Evolutionary conservation across 2,329 filamentous ascomycete species (phyloP), one percentile per base, ranked within the genome.

Genomic region (Meredithiella fracta): DNA sequence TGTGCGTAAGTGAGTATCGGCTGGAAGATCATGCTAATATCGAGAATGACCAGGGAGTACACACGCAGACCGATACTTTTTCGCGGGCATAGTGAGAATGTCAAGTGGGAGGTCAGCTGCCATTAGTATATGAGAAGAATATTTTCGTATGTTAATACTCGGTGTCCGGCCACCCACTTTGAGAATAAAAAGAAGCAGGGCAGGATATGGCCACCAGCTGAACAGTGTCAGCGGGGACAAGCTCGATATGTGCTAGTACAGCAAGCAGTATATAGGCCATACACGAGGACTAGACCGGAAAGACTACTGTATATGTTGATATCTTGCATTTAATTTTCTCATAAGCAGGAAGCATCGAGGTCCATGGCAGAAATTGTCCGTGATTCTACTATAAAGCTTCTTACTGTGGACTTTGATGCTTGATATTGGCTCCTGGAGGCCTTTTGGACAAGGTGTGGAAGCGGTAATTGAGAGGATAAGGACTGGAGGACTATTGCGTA

Each of bases 321-420:
- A 53, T 42, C 51, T 40, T 53, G 31, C 51, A 49, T 49, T 49
- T 7, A 49, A 5, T 49, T 53, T 20, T 37, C 31, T 53, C 15
- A 40, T 53, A 20, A 26, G 26, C 8, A 53, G 31, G n/a, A 34
- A 34, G 9, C 20, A 23, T 23, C 11, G 23, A 49, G 17, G 7
- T 49, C 3, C n/a, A 22, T 6, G 15, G 38, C 14, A 42, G 38
- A 4, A 42, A 42, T 11, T 11, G 29, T 34, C 29, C 11, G 29
- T 34, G 29, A 11, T 34, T 34, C 11, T 11, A 34, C 11, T 34
- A 34, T 5, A 34, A 34, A 34, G 29, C 6, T 42, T 42, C 6
- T 15, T n/a, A 42, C 17, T 42, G 38, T 42, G 17, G 38, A 15
- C 4, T 42, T 6, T 42, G 38, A 42, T 42, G n/a, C 15, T 42